phyloP scores from a whole-genome alignment of 2,329 filamentous ascomycete genomes.

The Trichocomaceae sp. region DNA sequence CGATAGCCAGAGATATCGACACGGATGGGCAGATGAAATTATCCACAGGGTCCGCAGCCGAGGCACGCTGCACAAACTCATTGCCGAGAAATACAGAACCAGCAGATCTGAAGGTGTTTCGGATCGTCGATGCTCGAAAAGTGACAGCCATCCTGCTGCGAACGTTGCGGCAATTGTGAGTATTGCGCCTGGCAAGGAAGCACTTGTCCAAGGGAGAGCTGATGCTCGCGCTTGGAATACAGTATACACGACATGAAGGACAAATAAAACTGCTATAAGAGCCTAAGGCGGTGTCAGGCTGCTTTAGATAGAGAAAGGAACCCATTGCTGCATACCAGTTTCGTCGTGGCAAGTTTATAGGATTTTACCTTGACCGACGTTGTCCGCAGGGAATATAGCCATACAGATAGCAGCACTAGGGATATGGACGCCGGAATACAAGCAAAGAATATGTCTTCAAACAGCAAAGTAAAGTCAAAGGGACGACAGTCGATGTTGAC shows the following conservation, averaged over 20 bases:
- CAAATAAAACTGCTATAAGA: conserved; percentile 23
- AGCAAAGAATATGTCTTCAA: conserved; percentile 37
- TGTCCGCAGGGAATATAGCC: neutral
- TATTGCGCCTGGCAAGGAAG: neutral
- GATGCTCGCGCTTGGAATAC: conserved; percentile 25
- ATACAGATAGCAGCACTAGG: conserved; percentile 18
- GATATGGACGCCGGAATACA: conserved; percentile 33
- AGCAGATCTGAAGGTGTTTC: conserved; percentile 23
- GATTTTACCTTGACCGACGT: conserved; percentile 18
- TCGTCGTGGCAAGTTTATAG: conserved; percentile 2
- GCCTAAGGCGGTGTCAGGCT: neutral
- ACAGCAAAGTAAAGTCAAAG: conserved; percentile 42
- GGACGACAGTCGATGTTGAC: conserved; percentile 20
- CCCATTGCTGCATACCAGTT: conserved; percentile 16
- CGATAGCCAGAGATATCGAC: conserved; percentile 35
- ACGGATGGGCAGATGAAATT: conserved; percentile 17
- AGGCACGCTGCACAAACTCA: conserved; percentile 34
- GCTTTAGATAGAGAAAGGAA: too few species aligned
- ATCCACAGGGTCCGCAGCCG: conserved; percentile 35
- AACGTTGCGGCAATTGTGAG: conserved; percentile 13
- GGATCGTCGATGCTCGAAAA: conserved; percentile 20
- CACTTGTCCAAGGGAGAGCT: neutral
- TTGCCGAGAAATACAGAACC: conserved; percentile 36
- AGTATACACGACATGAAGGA: conserved; percentile 31
- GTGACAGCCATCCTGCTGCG: conserved; percentile 21